Percentiles rank a stretch among this genome's conserved stretches.
Evolutionary conservation across 163 green algal species (phyloP).

Genomic region (Scenedesmus sp.): DNA sequence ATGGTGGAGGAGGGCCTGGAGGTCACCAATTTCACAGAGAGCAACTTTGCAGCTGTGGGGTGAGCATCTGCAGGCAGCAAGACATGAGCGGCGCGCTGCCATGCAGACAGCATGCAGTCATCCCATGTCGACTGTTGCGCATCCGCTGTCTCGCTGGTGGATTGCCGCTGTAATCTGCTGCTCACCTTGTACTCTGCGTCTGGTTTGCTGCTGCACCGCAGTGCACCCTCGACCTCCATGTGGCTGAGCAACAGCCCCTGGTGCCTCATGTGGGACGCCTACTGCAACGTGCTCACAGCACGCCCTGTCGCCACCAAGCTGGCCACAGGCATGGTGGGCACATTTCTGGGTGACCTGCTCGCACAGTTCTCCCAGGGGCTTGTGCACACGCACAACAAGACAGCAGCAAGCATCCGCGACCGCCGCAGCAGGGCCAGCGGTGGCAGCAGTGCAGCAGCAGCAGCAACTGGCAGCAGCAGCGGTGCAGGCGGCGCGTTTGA

Average conservation of each 20-base stretch:
- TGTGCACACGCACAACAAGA: neutral
- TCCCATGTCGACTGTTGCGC: neutral
- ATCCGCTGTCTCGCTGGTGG: neutral
- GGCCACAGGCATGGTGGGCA: slow-evolving; percentile 72
- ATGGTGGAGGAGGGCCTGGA: slow-evolving; percentile 43
- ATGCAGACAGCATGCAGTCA: neutral
- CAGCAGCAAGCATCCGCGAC: neutral
- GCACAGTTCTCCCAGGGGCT: slow-evolving; percentile 47
- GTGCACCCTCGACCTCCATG: slow-evolving; percentile 19
- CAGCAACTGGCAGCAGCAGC: neutral
- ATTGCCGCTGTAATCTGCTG: neutral
- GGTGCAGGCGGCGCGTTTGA: slow-evolving; percentile 4
- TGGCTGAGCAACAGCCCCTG: slow-evolving; percentile 44
- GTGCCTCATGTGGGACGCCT: slow-evolving; percentile 52
- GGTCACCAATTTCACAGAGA: slow-evolving; percentile 47
- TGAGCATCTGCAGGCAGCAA: slow-evolving; percentile 7
- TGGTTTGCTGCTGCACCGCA: neutral
- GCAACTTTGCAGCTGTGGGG: slow-evolving; percentile 49
- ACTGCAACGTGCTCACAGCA: slow-evolving; percentile 47
- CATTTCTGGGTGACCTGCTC: slow-evolving; percentile 64
- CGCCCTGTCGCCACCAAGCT: slow-evolving; percentile 67
- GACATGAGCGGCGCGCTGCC: neutral
- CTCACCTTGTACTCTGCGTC: neutral
- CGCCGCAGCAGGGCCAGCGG: slow-evolving; percentile 18
- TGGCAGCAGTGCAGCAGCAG: neutral